Evolutionary conservation across 768 basidiomycete species (phyloP).

Genomic region (Termitomyces sp.): DNA sequence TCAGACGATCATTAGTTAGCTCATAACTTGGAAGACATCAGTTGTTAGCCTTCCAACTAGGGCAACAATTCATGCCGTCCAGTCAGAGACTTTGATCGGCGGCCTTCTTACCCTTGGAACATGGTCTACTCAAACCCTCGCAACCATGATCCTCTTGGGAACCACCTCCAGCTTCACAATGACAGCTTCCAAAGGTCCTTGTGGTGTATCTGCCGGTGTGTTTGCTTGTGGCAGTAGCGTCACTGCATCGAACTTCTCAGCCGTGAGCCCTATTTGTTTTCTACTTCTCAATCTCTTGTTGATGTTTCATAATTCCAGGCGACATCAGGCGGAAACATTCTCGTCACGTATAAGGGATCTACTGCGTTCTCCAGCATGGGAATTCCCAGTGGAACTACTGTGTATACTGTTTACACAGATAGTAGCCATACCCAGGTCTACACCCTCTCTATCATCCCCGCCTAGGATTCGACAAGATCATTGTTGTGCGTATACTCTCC

Average conservation of each 20-base stretch:
- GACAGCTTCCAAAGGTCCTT: constrained; percentile 52
- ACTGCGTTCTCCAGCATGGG: constrained; percentile 45
- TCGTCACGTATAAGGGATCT: constrained; percentile 45
- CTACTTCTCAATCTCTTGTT: constrained; percentile 1
- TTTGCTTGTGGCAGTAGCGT: constrained; percentile 51
- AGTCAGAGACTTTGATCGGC: constrained; percentile 31
- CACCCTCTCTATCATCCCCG: constrained; percentile 30
- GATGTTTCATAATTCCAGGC: constrained; percentile 24
- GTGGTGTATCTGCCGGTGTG: constrained; percentile 39
- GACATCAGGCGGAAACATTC: constrained; percentile 37
- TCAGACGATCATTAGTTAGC: neutral
- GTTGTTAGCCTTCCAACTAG: constrained; percentile 31
- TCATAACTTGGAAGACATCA: constrained; percentile 8
- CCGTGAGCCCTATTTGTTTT: constrained; percentile 31
- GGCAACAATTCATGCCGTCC: constrained; percentile 39
- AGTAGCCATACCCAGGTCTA: constrained; percentile 26
- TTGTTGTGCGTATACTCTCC: neutral
- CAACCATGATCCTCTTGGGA: constrained; percentile 47
- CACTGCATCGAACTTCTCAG: constrained; percentile 40
- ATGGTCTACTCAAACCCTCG: constrained; percentile 57
- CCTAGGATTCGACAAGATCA: constrained; percentile 14
- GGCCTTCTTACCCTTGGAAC: constrained; percentile 51
- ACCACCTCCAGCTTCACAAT: constrained; percentile 47
- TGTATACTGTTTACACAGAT: constrained; percentile 33
- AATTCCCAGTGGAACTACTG: constrained; percentile 44